Evolutionary conservation across 192 early-diverging fungal genomes (phyloP).

Genomic region (Fimicolochytrium jonesii): DNA sequence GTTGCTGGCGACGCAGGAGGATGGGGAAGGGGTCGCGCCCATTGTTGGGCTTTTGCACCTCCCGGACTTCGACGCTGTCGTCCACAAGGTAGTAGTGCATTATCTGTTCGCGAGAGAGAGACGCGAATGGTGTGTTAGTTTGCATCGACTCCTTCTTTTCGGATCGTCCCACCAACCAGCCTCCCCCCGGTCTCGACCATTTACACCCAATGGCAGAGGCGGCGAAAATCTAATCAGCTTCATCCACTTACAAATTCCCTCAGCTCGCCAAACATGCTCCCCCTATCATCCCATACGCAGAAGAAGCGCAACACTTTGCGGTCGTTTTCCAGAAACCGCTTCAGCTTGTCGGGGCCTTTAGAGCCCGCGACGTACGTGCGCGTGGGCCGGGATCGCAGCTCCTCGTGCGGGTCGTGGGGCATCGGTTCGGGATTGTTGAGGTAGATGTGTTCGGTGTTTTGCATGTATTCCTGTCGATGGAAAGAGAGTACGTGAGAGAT

Average conservation of each 20-base stretch:
- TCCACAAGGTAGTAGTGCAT: conserved; percentile 65
- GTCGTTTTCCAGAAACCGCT: conserved; percentile 58
- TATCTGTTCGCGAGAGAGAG: conserved; percentile 28
- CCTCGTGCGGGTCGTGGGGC: conserved; percentile 53
- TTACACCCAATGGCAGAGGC: no score
- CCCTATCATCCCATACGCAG: conserved; percentile 61
- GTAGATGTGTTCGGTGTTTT: conserved; percentile 44
- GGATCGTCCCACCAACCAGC: neutral
- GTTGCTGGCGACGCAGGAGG: conserved; percentile 50
- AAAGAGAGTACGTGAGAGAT: neutral
- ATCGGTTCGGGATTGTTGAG: conserved; percentile 50
- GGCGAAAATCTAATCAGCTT: no score
- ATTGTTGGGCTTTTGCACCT: conserved; percentile 58
- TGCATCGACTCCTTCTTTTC: neutral
- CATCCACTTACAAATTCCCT: conserved; percentile 52
- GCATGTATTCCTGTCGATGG: conserved; percentile 43
- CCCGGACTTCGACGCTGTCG: conserved; percentile 61
- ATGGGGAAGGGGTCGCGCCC: conserved; percentile 60
- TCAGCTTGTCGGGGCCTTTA: conserved; percentile 46
- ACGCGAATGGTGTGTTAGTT: neutral
- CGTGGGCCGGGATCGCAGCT: conserved; percentile 39
- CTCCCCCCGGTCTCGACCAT: neutral
- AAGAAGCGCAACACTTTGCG: conserved; percentile 59
- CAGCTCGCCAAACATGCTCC: conserved; percentile 57
- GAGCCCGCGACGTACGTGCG: conserved; percentile 21